phyloP scores from a whole-genome alignment of 1,284 basidiomycete species.

The Irpex lacteus region DNA sequence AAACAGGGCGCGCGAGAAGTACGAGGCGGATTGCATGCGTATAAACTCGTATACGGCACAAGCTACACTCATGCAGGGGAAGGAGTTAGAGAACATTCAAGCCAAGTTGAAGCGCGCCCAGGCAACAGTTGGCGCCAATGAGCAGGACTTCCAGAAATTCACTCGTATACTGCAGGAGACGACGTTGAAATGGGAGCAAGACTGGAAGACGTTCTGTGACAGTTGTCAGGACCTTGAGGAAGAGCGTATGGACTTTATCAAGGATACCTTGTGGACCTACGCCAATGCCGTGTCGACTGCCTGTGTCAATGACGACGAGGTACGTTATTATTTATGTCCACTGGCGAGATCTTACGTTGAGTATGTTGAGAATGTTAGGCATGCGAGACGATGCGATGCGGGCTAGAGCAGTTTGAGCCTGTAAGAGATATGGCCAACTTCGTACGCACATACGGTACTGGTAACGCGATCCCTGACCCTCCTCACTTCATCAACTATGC shows the following conservation, averaged over 20 bases:
- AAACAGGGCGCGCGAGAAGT: conserved; percentile 88
- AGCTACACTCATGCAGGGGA: conserved; percentile 89
- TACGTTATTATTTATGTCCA: conserved; percentile 36
- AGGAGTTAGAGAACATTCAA: conserved; percentile 89
- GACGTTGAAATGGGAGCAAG: conserved; percentile 84
- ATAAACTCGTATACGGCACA: conserved; percentile 98
- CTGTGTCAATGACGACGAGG: conserved; percentile 96
- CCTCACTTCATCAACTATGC: conserved; percentile 81
- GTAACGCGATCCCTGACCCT: conserved; percentile 80
- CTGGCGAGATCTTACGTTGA: conserved; percentile 6
- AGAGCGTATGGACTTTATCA: conserved; percentile 89
- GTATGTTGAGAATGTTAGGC: conserved; percentile 48
- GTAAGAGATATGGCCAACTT: conserved; percentile 85
- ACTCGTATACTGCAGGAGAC: conserved; percentile 82
- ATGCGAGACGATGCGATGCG: conserved; percentile 82
- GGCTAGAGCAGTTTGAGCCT: conserved; percentile 81
- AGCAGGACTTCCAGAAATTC: conserved; percentile 90
- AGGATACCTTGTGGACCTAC: conserved; percentile 94
- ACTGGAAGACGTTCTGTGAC: conserved; percentile 95
- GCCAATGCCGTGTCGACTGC: conserved; percentile 95
- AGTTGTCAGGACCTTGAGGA: conserved; percentile 96
- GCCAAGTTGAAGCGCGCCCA: conserved; percentile 87
- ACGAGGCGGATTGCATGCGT: conserved; percentile 90
- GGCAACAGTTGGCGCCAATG: conserved; percentile 86
- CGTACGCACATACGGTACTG: conserved; percentile 82